phyloP scores from a whole-genome alignment of 208 protist genomes.

The Novymonas esmeraldas region DNA sequence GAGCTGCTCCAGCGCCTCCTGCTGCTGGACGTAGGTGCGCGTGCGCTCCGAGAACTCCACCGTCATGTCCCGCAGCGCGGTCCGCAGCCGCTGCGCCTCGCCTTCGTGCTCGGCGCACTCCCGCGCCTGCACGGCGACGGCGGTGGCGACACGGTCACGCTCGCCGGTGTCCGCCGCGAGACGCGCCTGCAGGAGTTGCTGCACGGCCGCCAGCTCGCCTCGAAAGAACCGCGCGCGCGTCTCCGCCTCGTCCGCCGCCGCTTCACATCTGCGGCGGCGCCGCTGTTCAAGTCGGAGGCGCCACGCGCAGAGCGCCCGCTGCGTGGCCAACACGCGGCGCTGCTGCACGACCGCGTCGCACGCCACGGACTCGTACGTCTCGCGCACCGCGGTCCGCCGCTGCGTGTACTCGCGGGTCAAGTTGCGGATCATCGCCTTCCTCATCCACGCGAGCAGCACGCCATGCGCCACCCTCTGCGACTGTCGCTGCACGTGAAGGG shows the following conservation, averaged over 20 bases:
- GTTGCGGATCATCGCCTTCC: conserved; percentile 32
- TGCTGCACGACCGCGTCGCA: conserved; percentile 14
- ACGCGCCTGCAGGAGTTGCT: conserved; percentile 17
- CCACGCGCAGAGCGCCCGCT: conserved; percentile 9
- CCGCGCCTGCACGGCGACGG: not conserved
- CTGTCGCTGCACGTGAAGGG: not conserved
- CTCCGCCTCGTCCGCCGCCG: conserved; percentile 11
- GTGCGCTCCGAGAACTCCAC: conserved; percentile 68
- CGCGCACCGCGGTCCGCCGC: conserved; percentile 2
- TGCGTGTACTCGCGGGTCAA: conserved; percentile 12
- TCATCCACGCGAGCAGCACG: conserved; percentile 28
- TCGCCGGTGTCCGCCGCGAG: conserved; percentile 3
- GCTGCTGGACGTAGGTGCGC: conserved; percentile 55
- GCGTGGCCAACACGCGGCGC: not conserved
- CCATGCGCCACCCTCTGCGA: conserved; percentile 7
- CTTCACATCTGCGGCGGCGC: not conserved
- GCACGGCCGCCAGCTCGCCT: conserved; percentile 20
- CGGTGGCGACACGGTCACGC: conserved; percentile 6
- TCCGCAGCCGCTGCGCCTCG: conserved; percentile 43
- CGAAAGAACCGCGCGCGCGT: conserved; percentile 31
- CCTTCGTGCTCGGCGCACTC: conserved; percentile 35
- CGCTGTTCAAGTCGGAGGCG: conserved; percentile 14
- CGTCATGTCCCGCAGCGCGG: conserved; percentile 52
- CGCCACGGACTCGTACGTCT: conserved; percentile 9
- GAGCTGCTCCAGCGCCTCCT: conserved; percentile 46